These are phyloP conservation scores for Fusarium lyarnte DNA, from an alignment of 2,329 filamentous ascomycete genomes.

Conservation along the genomic window DNA sequence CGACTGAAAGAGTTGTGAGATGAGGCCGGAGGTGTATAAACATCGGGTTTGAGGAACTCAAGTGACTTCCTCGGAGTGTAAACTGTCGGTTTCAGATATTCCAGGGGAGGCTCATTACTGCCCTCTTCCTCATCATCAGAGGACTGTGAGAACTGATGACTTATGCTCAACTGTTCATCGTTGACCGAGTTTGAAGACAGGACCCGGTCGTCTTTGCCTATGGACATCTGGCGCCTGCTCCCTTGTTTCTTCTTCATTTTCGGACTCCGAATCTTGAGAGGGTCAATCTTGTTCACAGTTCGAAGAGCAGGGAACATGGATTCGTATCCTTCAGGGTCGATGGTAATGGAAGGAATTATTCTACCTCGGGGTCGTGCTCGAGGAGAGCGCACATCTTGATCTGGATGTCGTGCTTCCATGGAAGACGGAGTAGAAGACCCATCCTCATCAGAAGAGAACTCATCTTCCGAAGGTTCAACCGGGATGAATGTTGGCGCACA, in stretches of 20 bases:
- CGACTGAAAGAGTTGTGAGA: background rate
- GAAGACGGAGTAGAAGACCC: background rate
- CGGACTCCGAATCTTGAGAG: background rate
- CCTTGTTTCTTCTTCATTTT: background rate
- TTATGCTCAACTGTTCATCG: background rate
- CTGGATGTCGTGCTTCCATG: background rate
- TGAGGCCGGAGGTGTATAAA: slow-evolving; percentile 29
- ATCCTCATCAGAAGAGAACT: background rate
- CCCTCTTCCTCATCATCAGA: background rate
- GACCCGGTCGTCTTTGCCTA: background rate
- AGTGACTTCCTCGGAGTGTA: slow-evolving; percentile 24
- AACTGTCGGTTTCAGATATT: slow-evolving; percentile 18
- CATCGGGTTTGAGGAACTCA: slow-evolving; percentile 14
- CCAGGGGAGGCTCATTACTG: background rate
- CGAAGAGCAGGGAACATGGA: slow-evolving; percentile 38
- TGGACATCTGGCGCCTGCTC: background rate
- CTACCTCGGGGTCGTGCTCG: background rate
- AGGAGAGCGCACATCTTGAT: background rate
- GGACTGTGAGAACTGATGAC: background rate
- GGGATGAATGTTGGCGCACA: slow-evolving; percentile 43
- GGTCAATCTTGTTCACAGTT: slow-evolving; percentile 1
- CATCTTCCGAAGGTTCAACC: slow-evolving; percentile 5
- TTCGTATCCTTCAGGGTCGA: slow-evolving; percentile 37
- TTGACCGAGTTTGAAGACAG: background rate
- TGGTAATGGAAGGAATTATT: background rate